Conservation (phyloP, 805 yeast genomes). For the Cyberlindnera euphorbiae region DNA sequence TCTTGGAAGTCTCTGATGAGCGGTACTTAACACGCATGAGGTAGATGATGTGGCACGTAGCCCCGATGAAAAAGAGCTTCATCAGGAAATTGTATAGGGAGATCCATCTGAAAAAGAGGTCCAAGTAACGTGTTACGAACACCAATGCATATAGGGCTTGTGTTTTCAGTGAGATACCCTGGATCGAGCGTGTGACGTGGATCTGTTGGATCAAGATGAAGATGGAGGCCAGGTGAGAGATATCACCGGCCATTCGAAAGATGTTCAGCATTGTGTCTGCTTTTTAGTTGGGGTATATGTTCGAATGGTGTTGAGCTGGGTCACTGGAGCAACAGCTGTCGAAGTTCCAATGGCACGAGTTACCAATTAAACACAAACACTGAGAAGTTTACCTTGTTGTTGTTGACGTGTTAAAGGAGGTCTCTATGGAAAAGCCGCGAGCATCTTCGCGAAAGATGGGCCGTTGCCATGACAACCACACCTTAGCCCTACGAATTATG, state of each 20-base stretch:
- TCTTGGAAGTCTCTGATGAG: conserved; percentile 45
- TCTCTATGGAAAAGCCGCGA: too few species aligned
- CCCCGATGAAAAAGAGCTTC: conserved; percentile 75
- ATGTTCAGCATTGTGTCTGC: conserved; percentile 31
- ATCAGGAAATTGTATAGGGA: conserved; percentile 74
- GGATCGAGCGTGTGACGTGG: conserved; percentile 54
- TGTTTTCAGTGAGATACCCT: conserved; percentile 86
- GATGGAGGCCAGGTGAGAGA: conserved; percentile 78
- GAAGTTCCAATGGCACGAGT: neutral
- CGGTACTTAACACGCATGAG: conserved; percentile 62
- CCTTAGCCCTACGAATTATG: too few species aligned
- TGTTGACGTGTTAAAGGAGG: too few species aligned
- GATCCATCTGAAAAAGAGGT: conserved; percentile 39
- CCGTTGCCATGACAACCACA: neutral
- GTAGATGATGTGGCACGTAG: conserved; percentile 71
- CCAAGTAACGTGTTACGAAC: conserved; percentile 64
- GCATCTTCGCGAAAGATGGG: neutral
- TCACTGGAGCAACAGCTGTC: neutral
- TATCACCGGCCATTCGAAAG: conserved; percentile 57
- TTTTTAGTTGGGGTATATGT: neutral
- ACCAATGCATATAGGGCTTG: conserved; percentile 76
- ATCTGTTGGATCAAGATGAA: conserved; percentile 72
- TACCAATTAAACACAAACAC: neutral
- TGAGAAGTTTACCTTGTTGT: too few species aligned
- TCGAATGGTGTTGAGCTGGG: too few species aligned